A percentile compares a stretch with the other conserved stretches of the same genome.
Evolutionary conservation across 2,329 filamentous ascomycete species (phyloP).

Genomic region (Phoma herbarum): DNA sequence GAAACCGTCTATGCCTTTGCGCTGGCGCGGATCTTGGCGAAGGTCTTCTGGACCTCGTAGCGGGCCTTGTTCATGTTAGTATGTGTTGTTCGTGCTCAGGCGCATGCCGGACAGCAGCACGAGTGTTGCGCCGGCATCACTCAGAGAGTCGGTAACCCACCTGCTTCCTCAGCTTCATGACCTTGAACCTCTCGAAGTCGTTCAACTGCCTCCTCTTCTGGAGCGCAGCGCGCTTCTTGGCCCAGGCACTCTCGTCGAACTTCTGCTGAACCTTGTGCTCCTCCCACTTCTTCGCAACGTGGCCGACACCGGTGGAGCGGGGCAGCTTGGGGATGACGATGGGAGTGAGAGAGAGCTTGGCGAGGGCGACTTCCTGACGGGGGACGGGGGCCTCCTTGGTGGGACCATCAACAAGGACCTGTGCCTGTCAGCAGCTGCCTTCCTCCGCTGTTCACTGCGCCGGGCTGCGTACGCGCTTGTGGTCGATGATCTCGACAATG

Average conservation of each 20-base stretch:
- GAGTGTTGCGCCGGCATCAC: conserved; percentile 3
- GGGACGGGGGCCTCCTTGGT: conserved; percentile 81
- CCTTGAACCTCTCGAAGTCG: conserved; percentile 99
- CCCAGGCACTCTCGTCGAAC: conserved; percentile 91
- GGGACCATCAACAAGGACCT: conserved; percentile 97
- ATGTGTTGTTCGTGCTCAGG: conserved; percentile 5
- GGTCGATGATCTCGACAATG: conserved; percentile 99
- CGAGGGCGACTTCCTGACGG: conserved; percentile 85
- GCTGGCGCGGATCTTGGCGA: conserved; percentile 77
- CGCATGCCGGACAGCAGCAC: conserved; percentile 4
- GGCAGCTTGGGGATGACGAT: conserved; percentile 87
- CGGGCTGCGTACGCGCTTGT: conserved; percentile 91
- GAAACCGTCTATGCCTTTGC: conserved; percentile 50
- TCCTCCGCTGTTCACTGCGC: conserved; percentile 26
- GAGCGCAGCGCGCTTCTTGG: conserved; percentile 88
- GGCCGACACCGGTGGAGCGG: conserved; percentile 81
- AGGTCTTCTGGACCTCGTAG: conserved; percentile 96
- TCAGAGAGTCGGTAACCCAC: conserved; percentile 59
- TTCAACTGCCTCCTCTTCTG: conserved; percentile 89
- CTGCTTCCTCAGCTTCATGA: conserved; percentile 99
- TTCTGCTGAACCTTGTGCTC: conserved; percentile 90
- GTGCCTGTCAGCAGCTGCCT: conserved; percentile 45
- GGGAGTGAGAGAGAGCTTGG: conserved; percentile 85
- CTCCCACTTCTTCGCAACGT: conserved; percentile 90
- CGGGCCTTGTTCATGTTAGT: conserved; percentile 66